Evolutionary conservation across 208 protist genomes (phyloP).

Genomic region (Acanthamoeba castellanii): DNA sequence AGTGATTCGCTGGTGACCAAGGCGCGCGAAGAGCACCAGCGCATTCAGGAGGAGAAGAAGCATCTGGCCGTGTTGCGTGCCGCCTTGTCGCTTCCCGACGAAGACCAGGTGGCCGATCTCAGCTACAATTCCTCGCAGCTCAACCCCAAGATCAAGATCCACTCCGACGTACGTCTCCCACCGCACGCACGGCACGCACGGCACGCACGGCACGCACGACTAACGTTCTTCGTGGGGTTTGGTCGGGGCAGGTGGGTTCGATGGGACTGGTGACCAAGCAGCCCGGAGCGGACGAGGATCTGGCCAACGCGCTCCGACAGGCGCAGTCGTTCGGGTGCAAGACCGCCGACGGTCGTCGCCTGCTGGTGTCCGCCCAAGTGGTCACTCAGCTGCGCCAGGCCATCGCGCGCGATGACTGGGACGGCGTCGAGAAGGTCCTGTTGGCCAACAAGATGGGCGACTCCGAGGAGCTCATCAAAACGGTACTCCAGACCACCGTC

Average conservation of each 20-base stretch:
- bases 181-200: not conserved
- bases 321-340: not conserved
- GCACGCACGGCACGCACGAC: too few relatives aligned
- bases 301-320: not conserved
- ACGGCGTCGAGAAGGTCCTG: slow-evolving; percentile 20
- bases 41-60: slow-evolving; percentile 21
- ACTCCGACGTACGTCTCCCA: not conserved
- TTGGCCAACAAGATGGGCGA: slow-evolving; percentile 30
- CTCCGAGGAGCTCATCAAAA: slow-evolving; percentile 17
- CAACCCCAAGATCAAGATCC: slow-evolving; percentile 20
- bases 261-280: not conserved
- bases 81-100: not conserved
- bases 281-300: not conserved
- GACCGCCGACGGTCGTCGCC: not conserved
- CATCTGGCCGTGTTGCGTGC: not conserved
- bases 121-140: not conserved
- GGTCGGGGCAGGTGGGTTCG: not conserved
- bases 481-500: not conserved
- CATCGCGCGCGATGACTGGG: slow-evolving; percentile 13
- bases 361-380: not conserved
- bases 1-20: not conserved
- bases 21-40: slow-evolving; percentile 1
- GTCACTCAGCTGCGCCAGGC: not conserved
- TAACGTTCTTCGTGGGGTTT: not conserved
- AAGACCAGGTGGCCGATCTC: not conserved